phyloP scores from a whole-genome alignment of 495 filamentous ascomycete genomes.

The Penicillium bovifimosum region DNA sequence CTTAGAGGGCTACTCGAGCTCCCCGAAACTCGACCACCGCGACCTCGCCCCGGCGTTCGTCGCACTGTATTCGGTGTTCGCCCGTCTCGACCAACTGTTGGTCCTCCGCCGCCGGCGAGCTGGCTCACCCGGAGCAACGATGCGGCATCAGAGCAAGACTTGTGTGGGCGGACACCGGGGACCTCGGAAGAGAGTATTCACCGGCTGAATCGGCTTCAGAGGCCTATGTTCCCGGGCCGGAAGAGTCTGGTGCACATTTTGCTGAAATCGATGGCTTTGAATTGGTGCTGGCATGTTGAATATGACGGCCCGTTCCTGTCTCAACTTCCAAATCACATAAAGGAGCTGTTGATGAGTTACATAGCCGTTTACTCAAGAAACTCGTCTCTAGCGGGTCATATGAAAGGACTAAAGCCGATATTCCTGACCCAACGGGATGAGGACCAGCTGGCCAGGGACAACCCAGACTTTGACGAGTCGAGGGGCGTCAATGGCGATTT shows the following conservation, averaged over 20 bases:
- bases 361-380: conserved; percentile 48
- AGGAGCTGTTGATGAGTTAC: conserved; percentile 58
- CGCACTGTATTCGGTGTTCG: conserved; percentile 33
- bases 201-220: conserved; percentile 41
- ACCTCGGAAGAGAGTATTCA: conserved; percentile 18
- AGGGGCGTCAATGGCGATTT: conserved; percentile 33
- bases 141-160: background rate
- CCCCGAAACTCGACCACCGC: conserved; percentile 63
- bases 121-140: conserved; percentile 50
- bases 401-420: conserved; percentile 30
- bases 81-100: conserved; percentile 49
- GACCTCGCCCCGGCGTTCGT: conserved; percentile 50
- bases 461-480: conserved; percentile 26
- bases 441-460: conserved; percentile 10
- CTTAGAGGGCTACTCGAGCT: conserved; percentile 59
- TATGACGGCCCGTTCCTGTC: conserved; percentile 65
- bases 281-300: conserved; percentile 63
- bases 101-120: conserved; percentile 65
- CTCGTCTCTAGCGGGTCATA: conserved; percentile 16
- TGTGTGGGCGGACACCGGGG: background rate
- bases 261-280: conserved; percentile 55
- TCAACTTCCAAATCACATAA: conserved; percentile 55
- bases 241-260: conserved; percentile 52
- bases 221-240: conserved; percentile 31
- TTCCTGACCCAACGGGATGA: conserved; percentile 15